Conservation (phyloP, 2,329 filamentous ascomycete genomes). For the Colletotrichum simmondsii region DNA sequence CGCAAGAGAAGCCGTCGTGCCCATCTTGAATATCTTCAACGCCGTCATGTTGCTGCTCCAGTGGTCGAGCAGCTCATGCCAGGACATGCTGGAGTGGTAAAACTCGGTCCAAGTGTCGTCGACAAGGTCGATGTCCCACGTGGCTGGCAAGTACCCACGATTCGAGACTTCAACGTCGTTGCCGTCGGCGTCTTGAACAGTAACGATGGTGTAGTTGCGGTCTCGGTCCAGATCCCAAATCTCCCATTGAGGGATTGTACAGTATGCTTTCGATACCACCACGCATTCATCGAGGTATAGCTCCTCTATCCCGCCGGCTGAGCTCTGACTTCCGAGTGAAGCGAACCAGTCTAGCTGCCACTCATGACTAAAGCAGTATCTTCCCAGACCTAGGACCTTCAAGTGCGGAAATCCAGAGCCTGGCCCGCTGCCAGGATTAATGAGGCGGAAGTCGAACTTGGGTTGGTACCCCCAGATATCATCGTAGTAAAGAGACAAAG, state of each 20-base stretch:
- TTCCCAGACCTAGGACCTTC: not conserved
- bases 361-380: not conserved
- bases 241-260: not conserved
- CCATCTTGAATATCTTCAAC: not conserved
- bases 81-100: not conserved
- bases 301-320: slow-evolving; percentile 46
- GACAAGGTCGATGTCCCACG: not conserved
- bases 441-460: not conserved
- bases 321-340: slow-evolving; percentile 21
- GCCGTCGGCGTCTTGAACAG: not conserved
- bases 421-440: not conserved
- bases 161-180: not conserved
- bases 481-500: not conserved
- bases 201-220: not conserved
- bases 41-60: not conserved
- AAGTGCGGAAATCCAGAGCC: not conserved
- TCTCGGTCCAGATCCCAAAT: not conserved
- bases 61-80: not conserved
- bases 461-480: not conserved
- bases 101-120: not conserved
- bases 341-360: not conserved
- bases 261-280: not conserved
- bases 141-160: not conserved
- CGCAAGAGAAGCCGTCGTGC: not conserved
- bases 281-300: slow-evolving; percentile 55